Base-by-base conservation (phyloP, 441 rosid species). In the Daphne laureola region DNA sequence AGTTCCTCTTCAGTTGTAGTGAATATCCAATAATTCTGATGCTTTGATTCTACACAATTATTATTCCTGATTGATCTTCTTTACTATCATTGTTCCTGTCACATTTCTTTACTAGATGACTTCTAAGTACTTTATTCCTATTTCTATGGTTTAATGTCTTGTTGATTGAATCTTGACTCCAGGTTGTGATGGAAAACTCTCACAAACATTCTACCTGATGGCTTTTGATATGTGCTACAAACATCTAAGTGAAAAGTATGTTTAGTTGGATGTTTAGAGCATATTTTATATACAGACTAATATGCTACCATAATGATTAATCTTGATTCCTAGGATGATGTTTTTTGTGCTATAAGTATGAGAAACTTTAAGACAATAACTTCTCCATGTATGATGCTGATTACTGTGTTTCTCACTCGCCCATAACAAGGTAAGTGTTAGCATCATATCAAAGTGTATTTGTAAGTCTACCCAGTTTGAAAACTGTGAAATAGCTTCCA, bases 111-210 rank as follows among this genome's bases (percentile, higher is more conserved):
- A 12, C 16, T 43, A 46, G 23, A 21, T 48, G 18, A 35, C 25
- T 45, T 58, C n/a, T 42, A 42, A 25, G 26, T 49, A 16, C 57
- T 21, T 21, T 55, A 21, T 14, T 40, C 35, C 12, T 12, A 50
- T 51, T 14, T 54, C 12, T 43, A 11, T 14, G 14, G 9, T 40
- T 38, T 43, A 55, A 44, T 51, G 31, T 69, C 53, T 38, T 35
- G 12, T 41, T 44, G 15, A 50, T 46, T 55, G 4, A 13, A 54
- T 50, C 47, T 26, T 44, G n/a, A 43, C 35, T 57, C 73, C 63
- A 94, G 99, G 99, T 94, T 54, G 99, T 71, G 97, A 94, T 74
- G 99, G 99, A 40, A 94, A 90, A 78, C 91, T 94, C 62, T 90
- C 97, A 18, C 99, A 94, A 78, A 90, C 99, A 14, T 94, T 97